phyloP scores from a whole-genome alignment of 2,329 filamentous ascomycete genomes.

The Blastomyces gilchristii region DNA sequence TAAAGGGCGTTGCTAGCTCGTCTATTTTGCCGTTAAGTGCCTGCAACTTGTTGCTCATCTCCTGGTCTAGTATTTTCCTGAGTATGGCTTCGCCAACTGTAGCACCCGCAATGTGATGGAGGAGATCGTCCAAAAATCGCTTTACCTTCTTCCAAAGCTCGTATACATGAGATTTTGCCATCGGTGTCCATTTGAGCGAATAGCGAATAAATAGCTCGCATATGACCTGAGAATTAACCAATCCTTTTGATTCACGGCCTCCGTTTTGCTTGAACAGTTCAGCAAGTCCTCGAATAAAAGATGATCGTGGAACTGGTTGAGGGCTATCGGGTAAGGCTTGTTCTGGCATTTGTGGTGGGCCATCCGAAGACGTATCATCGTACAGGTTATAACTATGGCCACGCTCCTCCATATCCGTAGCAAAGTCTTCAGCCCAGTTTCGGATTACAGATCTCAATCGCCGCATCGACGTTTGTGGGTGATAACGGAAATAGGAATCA shows the following conservation, averaged over 20 bases:
- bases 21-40: conserved; percentile 17
- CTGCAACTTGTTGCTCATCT: conserved; percentile 14
- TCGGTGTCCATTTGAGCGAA: conserved; percentile 25
- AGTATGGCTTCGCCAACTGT: conserved; percentile 16
- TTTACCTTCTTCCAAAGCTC: conserved; percentile 17
- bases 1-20: conserved; percentile 19
- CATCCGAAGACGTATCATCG: conserved; percentile 7
- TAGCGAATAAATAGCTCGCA: conserved; percentile 35
- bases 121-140: conserved; percentile 15
- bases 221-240: conserved; percentile 32
- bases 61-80: conserved; percentile 17
- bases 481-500: conserved; percentile 19
- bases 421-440: conserved; percentile 19
- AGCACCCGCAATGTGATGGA: conserved; percentile 16
- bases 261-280: conserved; percentile 14
- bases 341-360: conserved; percentile 4
- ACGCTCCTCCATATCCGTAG: conserved; percentile 16
- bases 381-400: conserved; percentile 19
- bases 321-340: conserved; percentile 13
- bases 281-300: conserved; percentile 13
- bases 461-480: conserved; percentile 12
- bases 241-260: conserved; percentile 28
- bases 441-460: conserved; percentile 18
- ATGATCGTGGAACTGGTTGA: conserved; percentile 13
- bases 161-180: conserved; percentile 20